Conservation (phyloP, 495 filamentous ascomycete genomes). For the Aeminium ludgeri region DNA sequence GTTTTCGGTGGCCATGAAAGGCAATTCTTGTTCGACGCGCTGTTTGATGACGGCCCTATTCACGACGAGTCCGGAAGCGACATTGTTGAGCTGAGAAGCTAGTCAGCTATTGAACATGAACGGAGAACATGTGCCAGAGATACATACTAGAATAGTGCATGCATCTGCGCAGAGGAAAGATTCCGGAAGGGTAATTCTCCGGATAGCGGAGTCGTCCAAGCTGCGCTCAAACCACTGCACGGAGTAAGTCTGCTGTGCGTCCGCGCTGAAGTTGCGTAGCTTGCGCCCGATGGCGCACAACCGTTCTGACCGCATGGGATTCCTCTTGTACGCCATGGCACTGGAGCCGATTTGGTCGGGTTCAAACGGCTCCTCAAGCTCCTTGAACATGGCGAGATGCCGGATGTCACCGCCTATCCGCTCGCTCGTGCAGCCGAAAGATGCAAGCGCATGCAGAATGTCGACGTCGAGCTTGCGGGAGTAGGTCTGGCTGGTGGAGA, state of each 20-base stretch:
- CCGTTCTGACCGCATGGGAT: slow-evolving; percentile 80
- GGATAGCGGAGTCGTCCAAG: slow-evolving; percentile 46
- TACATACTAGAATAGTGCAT: slow-evolving; percentile 40
- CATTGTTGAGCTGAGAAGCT: slow-evolving; percentile 51
- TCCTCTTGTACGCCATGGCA: slow-evolving; percentile 72
- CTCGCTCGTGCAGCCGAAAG: slow-evolving; percentile 69
- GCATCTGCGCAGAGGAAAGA: slow-evolving; percentile 71
- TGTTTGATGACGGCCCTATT: slow-evolving; percentile 63
- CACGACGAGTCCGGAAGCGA: slow-evolving; percentile 66
- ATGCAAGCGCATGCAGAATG: slow-evolving; percentile 62
- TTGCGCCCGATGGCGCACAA: slow-evolving; percentile 61
- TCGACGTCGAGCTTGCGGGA: slow-evolving; percentile 73
- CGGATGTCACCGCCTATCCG: slow-evolving; percentile 59
- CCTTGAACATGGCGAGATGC: slow-evolving; percentile 61
- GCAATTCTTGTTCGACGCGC: slow-evolving; percentile 60
- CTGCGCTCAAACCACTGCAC: slow-evolving; percentile 68
- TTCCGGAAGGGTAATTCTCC: slow-evolving; percentile 61
- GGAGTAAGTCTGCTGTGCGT: slow-evolving; percentile 60
- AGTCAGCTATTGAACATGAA: too few relatives aligned
- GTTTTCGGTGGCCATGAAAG: slow-evolving; percentile 73
- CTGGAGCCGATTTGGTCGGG: slow-evolving; percentile 48
- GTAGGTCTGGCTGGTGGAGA: slow-evolving; percentile 64
- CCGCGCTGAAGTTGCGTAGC: slow-evolving; percentile 46
- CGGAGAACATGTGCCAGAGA: too few relatives aligned
- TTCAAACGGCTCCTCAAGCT: slow-evolving; percentile 89